These are phyloP conservation scores for Microsporum canis DNA, from an alignment of 2,329 filamentous ascomycete species.

Conservation along the genomic window DNA sequence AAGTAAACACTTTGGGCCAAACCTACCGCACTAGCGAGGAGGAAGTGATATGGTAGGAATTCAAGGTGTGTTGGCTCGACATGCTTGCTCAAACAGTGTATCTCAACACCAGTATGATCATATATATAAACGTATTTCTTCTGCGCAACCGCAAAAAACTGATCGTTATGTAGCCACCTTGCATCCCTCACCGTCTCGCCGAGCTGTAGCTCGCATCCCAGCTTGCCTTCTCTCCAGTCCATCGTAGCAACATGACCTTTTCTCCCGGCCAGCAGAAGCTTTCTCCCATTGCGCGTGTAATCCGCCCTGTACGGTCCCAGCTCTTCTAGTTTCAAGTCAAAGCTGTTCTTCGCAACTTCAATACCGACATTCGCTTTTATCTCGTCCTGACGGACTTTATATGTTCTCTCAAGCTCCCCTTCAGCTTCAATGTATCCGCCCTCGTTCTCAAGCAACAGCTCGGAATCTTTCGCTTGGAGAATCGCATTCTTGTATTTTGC, in stretches of 20 bases:
- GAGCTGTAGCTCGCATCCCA: constrained; percentile 84
- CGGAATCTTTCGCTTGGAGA: constrained; percentile 81
- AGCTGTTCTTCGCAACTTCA: constrained; percentile 82
- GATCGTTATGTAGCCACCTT: constrained; percentile 88
- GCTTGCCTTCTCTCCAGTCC: constrained; percentile 87
- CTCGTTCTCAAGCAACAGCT: constrained; percentile 82
- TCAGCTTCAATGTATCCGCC: constrained; percentile 81
- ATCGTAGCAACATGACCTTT: constrained; percentile 95
- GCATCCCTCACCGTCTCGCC: constrained; percentile 82
- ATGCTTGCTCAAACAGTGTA: constrained; percentile 84
- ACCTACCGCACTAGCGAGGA: constrained; percentile 72
- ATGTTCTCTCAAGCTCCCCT: constrained; percentile 77
- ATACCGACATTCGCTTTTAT: constrained; percentile 63
- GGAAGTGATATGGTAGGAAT: constrained; percentile 91
- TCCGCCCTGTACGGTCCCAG: constrained; percentile 81
- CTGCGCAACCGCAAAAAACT: constrained; percentile 85
- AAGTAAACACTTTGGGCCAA: neutral
- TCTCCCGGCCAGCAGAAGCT: constrained; percentile 71
- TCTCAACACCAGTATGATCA: constrained; percentile 76
- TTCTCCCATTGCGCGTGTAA: constrained; percentile 79
- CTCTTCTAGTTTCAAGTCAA: constrained; percentile 72
- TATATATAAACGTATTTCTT: constrained; percentile 98
- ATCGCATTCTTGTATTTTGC: constrained; percentile 70
- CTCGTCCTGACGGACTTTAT: constrained; percentile 81
- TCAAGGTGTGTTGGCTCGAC: constrained; percentile 87